These are phyloP conservation scores for Hemisphaericaspora xylofermentans DNA, from an alignment of 1,139 yeast species.

Conservation along the genomic window DNA sequence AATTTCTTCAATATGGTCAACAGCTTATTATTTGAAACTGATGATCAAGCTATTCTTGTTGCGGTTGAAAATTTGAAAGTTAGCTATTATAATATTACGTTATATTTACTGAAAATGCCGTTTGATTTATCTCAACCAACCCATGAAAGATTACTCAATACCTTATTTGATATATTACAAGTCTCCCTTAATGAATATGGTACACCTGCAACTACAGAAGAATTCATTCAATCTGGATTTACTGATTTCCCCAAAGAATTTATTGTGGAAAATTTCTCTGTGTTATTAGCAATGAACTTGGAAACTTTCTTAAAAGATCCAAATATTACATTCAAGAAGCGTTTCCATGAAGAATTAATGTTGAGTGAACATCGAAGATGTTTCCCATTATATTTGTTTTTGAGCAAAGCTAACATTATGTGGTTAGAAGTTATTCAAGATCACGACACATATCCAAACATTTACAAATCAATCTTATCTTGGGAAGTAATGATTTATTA, in stretches of 20 bases:
- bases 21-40: conserved; percentile 36
- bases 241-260: conserved; percentile 44
- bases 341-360: conserved; percentile 59
- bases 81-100: conserved; percentile 40
- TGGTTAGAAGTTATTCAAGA: conserved; percentile 43
- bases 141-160: conserved; percentile 44
- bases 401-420: conserved; percentile 34
- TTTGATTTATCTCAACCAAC: conserved; percentile 42
- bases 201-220: conserved; percentile 45
- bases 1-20: conserved; percentile 45
- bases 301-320: conserved; percentile 54
- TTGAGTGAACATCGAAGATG: conserved; percentile 45
- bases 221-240: conserved; percentile 48
- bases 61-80: conserved; percentile 33
- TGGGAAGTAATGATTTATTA: conserved; percentile 59
- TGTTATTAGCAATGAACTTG: conserved; percentile 49
- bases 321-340: conserved; percentile 56
- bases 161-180: conserved; percentile 41
- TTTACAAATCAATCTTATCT: conserved; percentile 47
- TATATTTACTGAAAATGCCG: conserved; percentile 33
- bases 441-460: conserved; percentile 30
- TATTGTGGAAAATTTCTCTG: conserved; percentile 41
- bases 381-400: conserved; percentile 43
- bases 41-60: conserved; percentile 35
- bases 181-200: conserved; percentile 47